Base-by-base conservation (phyloP, 192 early-diverging fungal species). In the Podila minutissima region DNA sequence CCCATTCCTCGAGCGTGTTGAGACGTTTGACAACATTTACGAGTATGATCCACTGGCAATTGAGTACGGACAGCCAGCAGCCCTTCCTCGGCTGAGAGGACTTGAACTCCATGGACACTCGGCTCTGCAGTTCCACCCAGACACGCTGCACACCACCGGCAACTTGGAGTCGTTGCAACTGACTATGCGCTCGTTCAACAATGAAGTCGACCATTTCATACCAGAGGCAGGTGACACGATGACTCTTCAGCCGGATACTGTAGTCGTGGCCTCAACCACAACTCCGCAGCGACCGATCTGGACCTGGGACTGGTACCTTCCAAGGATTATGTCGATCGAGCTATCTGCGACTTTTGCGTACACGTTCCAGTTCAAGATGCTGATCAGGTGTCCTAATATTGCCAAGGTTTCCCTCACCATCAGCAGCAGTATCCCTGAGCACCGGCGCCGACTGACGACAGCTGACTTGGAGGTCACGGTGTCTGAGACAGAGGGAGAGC, bases 251-350 rank as follows among this genome's bases (percentile, higher is more conserved):
- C n/a, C 24, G 6, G 4, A 5, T 9, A 22, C n/a, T 26, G 3
- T 4, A 55, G 24, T 1, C 24, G 0, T 24, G 19, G 0, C 24
- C 24, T 5, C 12, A 35, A 24, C 62, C 1, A 26, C 37, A 8
- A 13, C 63, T 28, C 37, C 51, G 15, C 3, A 49, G 38, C 41
- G 28, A 6, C 64, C 64, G 37, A 38, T 49, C 12, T 65, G 64
- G 64, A 49, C 64, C 3, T 65, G 64, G 64, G 46, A 65, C 28
- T 65, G 64, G 64, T 29, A 50, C 64, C 48, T 65, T 29, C 48
- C 64, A 15, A 38, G 48, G 4, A 22, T 65, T 7, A 49, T 49
- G 2, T 2, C 64, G 10, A 11, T 65, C 17, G 26, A 31, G 22
- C 28, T 65, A 2, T 31, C 64, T 19, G 37, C 64, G 1, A 48